A percentile compares a stretch with the other conserved stretches of the same genome.
Conservation (phyloP, 495 filamentous ascomycete genomes). For the Hamigera avellanea region DNA sequence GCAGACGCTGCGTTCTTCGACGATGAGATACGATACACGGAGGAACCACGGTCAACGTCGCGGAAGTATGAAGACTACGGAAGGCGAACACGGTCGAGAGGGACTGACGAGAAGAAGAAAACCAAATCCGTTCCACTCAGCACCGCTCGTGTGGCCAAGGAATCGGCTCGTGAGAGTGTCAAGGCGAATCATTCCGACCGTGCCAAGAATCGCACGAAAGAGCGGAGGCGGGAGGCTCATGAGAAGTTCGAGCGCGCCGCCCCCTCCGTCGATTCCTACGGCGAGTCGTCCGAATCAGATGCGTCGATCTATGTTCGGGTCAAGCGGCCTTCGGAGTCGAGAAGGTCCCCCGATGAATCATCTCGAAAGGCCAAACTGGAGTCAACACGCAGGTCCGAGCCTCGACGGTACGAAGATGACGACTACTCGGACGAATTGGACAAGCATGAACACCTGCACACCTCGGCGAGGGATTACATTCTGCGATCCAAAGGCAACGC, state of each 20-base stretch:
- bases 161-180: conserved; percentile 17
- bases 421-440: conserved; percentile 15
- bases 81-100: conserved; percentile 21
- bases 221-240: conserved; percentile 33
- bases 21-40: conserved; percentile 23
- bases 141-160: conserved; percentile 15
- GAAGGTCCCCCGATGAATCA: conserved; percentile 3
- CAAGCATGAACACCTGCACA: conserved; percentile 17
- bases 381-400: conserved; percentile 11
- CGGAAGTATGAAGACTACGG: conserved; percentile 33
- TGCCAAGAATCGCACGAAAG: conserved; percentile 39
- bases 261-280: conserved; percentile 21
- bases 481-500: conserved; percentile 15
- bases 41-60: conserved; percentile 24
- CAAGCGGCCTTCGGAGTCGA: conserved; percentile 9
- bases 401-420: conserved; percentile 13
- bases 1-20: conserved; percentile 25
- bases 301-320: conserved; percentile 11
- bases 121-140: conserved; percentile 16
- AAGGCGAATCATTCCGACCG: conserved; percentile 22
- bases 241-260: conserved; percentile 28
- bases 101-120: conserved; percentile 27
- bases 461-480: conserved; percentile 27
- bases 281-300: conserved; percentile 21
- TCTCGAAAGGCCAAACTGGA: conserved; percentile 6